Evolutionary conservation across 2,329 filamentous ascomycete genomes (phyloP).

Genomic region (Pseudopithomyces maydicus): DNA sequence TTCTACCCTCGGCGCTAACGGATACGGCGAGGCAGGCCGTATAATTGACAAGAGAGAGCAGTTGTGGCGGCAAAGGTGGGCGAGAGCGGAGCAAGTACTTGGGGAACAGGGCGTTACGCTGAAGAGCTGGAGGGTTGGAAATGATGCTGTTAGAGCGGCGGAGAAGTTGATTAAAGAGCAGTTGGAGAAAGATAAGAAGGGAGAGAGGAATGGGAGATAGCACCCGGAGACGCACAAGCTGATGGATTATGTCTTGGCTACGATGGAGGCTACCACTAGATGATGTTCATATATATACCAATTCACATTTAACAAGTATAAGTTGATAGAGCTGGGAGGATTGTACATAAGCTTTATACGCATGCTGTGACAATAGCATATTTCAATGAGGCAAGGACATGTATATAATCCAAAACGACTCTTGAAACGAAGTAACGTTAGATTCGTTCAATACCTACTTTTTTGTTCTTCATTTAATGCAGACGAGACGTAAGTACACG

Average conservation of each 20-base stretch:
- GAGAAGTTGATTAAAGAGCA: constrained; percentile 66
- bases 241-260: neutral
- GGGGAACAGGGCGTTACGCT: constrained; percentile 69
- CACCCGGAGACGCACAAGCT: neutral
- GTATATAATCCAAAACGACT: too few relatives aligned
- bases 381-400: too few relatives aligned
- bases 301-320: too few relatives aligned
- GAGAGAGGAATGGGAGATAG: constrained; percentile 9
- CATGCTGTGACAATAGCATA: too few relatives aligned
- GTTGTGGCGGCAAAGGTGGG: constrained; percentile 72
- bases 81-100: constrained; percentile 66
- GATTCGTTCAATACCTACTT: too few relatives aligned
- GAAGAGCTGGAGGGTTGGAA: constrained; percentile 74
- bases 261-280: neutral
- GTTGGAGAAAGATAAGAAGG: constrained; percentile 42
- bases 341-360: too few relatives aligned
- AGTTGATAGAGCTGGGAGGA: too few relatives aligned
- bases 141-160: constrained; percentile 71
- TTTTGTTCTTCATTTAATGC: too few relatives aligned
- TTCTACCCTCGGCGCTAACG: constrained; percentile 28
- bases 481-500: neutral
- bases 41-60: constrained; percentile 70
- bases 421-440: too few relatives aligned
- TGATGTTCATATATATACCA: too few relatives aligned
- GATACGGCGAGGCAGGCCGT: constrained; percentile 23